Evolutionary conservation across 345 rosid genomes (phyloP).

Genomic region (Acer campestre): DNA sequence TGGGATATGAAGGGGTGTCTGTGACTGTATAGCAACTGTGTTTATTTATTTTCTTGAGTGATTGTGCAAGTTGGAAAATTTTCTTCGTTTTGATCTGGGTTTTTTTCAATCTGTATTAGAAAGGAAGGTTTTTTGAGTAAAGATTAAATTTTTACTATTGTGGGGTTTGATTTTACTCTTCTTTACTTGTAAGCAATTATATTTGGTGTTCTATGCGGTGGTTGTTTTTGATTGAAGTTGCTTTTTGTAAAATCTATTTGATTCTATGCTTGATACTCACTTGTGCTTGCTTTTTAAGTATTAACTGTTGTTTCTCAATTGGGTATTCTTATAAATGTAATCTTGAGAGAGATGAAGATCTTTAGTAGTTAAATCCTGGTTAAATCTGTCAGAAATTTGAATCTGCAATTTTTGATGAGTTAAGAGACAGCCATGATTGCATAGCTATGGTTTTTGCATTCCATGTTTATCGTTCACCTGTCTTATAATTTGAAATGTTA

Average conservation of each 20-base stretch:
- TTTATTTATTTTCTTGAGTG: background rate
- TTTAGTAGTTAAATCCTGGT: too few relatives aligned
- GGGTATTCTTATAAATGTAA: background rate
- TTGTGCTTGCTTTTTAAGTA: background rate
- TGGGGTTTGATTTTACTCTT: background rate
- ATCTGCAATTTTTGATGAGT: background rate
- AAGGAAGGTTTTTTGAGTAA: background rate
- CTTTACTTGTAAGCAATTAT: background rate
- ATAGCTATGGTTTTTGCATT: background rate
- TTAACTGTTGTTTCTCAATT: background rate
- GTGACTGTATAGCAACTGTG: background rate
- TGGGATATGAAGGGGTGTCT: background rate
- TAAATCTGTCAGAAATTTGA: too few relatives aligned
- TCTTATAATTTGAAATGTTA: background rate
- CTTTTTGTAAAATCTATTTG: background rate
- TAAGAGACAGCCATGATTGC: background rate
- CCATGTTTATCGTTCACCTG: background rate
- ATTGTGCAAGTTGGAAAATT: background rate
- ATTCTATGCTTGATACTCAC: too few relatives aligned
- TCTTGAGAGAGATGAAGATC: background rate
- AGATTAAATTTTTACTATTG: background rate
- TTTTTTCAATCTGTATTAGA: background rate
- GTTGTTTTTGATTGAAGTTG: background rate
- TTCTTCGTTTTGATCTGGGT: slow-evolving; percentile 4
- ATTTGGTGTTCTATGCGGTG: background rate